A percentile compares a stretch with the other conserved stretches of the same genome.
These are phyloP conservation scores for Camellia granthamiana DNA, from an alignment of 148 eudicot genomes.

Conservation along the genomic window DNA sequence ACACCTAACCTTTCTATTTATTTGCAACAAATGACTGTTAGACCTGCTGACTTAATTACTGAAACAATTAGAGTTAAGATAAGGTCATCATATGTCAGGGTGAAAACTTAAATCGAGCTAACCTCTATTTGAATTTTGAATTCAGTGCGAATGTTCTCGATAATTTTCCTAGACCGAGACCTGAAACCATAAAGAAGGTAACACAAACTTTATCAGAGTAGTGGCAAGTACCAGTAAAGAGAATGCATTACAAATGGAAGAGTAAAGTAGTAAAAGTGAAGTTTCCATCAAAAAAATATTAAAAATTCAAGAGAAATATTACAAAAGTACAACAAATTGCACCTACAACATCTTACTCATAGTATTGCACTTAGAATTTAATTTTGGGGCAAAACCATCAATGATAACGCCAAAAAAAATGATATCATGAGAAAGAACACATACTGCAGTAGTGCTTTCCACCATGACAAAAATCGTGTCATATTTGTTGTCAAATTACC, in stretches of 20 bases:
- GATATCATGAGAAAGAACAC: not conserved
- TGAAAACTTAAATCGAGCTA: constrained; percentile 15
- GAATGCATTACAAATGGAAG: not conserved
- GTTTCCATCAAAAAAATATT: not conserved
- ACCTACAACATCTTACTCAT: not conserved
- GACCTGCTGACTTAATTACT: constrained; percentile 1
- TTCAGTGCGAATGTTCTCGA: constrained; percentile 49
- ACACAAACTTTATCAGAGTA: constrained; percentile 5
- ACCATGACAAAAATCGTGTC: not conserved
- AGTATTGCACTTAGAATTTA: not conserved
- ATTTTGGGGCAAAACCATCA: not conserved
- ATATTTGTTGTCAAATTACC: not conserved
- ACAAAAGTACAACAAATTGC: not conserved
- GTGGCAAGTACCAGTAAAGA: not conserved
- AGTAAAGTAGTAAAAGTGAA: constrained; percentile 1
- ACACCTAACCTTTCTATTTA: not conserved
- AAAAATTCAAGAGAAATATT: not conserved
- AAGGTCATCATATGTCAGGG: not conserved
- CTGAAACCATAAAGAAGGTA: constrained; percentile 38
- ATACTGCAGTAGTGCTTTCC: not conserved
- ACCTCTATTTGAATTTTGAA: constrained; percentile 79
- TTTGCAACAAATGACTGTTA: not conserved
- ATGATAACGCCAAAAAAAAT: not conserved
- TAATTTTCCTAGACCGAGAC: constrained; percentile 59
- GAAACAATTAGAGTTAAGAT: not conserved